A percentile compares a stretch with the other conserved stretches of the same genome.
Evolutionary conservation across 495 filamentous ascomycete species (phyloP).

Genomic region (Podospora pseudocomata): DNA sequence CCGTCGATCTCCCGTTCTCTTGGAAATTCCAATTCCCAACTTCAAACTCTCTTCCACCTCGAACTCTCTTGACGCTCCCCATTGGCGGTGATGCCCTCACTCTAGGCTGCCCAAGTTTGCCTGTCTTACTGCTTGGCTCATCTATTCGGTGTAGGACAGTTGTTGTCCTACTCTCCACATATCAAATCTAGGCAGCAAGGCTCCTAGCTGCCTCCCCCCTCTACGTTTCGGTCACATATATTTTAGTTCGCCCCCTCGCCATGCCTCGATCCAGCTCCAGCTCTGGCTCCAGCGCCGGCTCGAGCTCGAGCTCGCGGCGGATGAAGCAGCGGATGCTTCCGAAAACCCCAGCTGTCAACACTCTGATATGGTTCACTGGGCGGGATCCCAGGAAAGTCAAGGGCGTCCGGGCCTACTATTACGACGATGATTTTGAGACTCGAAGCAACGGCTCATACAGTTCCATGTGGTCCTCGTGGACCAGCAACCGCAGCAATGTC

Average conservation of each 20-base stretch:
- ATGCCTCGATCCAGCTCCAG: conserved; percentile 17
- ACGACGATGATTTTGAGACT: conserved; percentile 22
- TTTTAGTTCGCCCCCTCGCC: not conserved
- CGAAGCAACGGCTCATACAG: conserved; percentile 21
- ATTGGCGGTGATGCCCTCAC: not conserved
- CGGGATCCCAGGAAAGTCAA: conserved; percentile 27
- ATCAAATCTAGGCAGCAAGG: conserved; percentile 3
- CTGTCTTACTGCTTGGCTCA: conserved; percentile 7
- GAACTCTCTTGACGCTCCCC: not conserved
- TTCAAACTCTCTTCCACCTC: not conserved
- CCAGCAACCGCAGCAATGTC: conserved; percentile 16
- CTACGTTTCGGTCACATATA: not conserved
- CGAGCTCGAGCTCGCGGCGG: conserved; percentile 15
- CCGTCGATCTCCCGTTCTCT: conserved; percentile 9
- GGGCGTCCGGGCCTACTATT: conserved; percentile 25
- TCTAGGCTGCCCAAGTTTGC: not conserved
- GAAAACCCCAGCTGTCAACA: conserved; percentile 22
- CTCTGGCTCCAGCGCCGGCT: conserved; percentile 8
- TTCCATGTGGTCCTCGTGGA: conserved; percentile 19
- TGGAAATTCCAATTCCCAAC: not conserved
- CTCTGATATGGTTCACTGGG: conserved; percentile 26
- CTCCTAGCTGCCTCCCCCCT: not conserved
- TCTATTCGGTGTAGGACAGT: conserved; percentile 9
- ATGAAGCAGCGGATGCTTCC: conserved; percentile 20
- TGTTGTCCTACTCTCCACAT: not conserved